These are phyloP conservation scores for Neurospora sp. DNA, from an alignment of 495 filamentous ascomycete genomes.

Conservation along the genomic window DNA sequence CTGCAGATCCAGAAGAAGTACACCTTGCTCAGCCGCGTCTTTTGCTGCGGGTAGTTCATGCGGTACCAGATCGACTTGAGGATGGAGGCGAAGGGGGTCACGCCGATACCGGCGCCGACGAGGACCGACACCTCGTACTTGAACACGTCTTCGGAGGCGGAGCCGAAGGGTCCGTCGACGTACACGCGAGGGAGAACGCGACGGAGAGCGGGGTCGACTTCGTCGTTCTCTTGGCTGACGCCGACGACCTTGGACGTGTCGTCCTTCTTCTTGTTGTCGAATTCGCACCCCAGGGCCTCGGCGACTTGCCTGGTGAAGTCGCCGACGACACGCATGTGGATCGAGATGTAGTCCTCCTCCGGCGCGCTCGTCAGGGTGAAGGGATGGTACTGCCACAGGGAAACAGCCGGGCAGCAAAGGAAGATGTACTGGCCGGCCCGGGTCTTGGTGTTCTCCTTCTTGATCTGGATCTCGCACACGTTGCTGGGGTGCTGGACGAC, in stretches of 20 bases:
- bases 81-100: slow-evolving; percentile 67
- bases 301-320: slow-evolving; percentile 59
- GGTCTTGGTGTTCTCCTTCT: slow-evolving; percentile 70
- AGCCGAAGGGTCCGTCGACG: slow-evolving; percentile 72
- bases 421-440: slow-evolving; percentile 75
- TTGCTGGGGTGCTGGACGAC: slow-evolving; percentile 77
- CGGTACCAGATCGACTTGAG: slow-evolving; percentile 80
- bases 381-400: slow-evolving; percentile 70
- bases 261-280: slow-evolving; percentile 45
- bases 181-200: slow-evolving; percentile 63
- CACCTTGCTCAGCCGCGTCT: slow-evolving; percentile 63
- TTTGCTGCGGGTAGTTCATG: slow-evolving; percentile 71
- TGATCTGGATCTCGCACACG: slow-evolving; percentile 77
- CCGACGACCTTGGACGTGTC: slow-evolving; percentile 53
- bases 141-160: slow-evolving; percentile 66
- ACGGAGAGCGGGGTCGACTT: slow-evolving; percentile 58
- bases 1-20: slow-evolving; percentile 83
- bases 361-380: slow-evolving; percentile 72
- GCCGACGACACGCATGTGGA: slow-evolving; percentile 63
- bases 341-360: slow-evolving; percentile 74
- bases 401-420: slow-evolving; percentile 71
- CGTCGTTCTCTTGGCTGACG: slow-evolving; percentile 45
- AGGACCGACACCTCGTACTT: slow-evolving; percentile 65
- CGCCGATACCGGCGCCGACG: slow-evolving; percentile 62
- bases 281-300: slow-evolving; percentile 57